phyloP scores from a whole-genome alignment of 805 yeast genomes.

The Tetrapisispora iriomotensis region DNA sequence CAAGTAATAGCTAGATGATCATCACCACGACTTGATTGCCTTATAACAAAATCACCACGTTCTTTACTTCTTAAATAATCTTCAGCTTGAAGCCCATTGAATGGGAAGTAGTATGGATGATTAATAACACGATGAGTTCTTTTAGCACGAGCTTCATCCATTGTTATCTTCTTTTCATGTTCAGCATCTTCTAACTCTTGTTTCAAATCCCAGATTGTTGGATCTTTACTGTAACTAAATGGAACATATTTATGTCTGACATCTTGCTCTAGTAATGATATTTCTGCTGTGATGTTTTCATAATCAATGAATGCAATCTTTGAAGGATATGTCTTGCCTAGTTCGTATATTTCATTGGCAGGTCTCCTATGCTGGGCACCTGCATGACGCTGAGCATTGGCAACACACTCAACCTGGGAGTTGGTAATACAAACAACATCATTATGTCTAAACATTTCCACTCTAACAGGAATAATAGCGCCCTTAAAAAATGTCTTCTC shows the following conservation, averaged over 20 bases:
- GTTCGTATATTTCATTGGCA: slow-evolving; percentile 36
- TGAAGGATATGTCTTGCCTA: slow-evolving; percentile 82
- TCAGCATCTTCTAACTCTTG: slow-evolving; percentile 61
- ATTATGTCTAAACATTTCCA: slow-evolving; percentile 37
- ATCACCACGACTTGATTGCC: slow-evolving; percentile 88
- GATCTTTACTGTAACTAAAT: slow-evolving; percentile 36
- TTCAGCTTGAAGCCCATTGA: slow-evolving; percentile 83
- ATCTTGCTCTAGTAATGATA: slow-evolving; percentile 60
- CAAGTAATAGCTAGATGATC: slow-evolving; percentile 89
- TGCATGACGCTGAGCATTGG: slow-evolving; percentile 38
- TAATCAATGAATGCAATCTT: slow-evolving; percentile 63
- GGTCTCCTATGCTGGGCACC: slow-evolving; percentile 38
- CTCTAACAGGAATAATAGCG: slow-evolving; percentile 66
- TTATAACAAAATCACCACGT: slow-evolving; percentile 85
- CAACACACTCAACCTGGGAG: slow-evolving; percentile 55
- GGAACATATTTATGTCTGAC: slow-evolving; percentile 41
- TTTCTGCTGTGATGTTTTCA: slow-evolving; percentile 61
- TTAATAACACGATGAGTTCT: slow-evolving; percentile 66
- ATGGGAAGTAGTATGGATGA: slow-evolving; percentile 82
- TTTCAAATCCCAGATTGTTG: slow-evolving; percentile 68
- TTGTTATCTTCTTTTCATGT: slow-evolving; percentile 40
- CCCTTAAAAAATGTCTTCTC: slow-evolving; percentile 58
- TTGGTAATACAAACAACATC: slow-evolving; percentile 39
- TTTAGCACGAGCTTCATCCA: slow-evolving; percentile 56
- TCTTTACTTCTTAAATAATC: slow-evolving; percentile 79